phyloP scores from a whole-genome alignment of 768 basidiomycete genomes.

The Suillus ampliporus region DNA sequence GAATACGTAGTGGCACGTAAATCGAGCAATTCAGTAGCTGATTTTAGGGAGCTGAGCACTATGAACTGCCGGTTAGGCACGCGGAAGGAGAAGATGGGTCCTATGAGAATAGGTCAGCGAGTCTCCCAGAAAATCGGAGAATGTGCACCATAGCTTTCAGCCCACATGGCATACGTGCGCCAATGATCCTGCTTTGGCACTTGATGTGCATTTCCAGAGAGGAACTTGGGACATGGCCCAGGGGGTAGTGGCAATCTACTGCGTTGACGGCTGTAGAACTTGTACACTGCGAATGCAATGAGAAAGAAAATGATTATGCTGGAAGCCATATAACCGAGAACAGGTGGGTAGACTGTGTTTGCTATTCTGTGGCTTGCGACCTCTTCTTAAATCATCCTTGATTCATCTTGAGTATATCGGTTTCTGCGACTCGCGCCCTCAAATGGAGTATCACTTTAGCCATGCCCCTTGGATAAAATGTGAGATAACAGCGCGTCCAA shows the following conservation, averaged over 20 bases:
- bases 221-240: not conserved
- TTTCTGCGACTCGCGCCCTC: too few relatives aligned
- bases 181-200: not conserved
- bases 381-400: too few relatives aligned
- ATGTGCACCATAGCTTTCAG: slow-evolving; percentile 3
- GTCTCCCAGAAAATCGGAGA: too few relatives aligned
- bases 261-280: not conserved
- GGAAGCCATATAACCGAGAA: not conserved
- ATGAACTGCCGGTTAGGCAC: not conserved
- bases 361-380: not conserved
- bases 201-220: not conserved
- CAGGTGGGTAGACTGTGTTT: not conserved
- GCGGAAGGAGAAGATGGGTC: not conserved
- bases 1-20: not conserved
- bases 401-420: too few relatives aligned
- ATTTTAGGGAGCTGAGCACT: not conserved
- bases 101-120: not conserved
- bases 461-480: too few relatives aligned
- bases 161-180: not conserved
- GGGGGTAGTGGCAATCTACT: not conserved
- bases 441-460: too few relatives aligned
- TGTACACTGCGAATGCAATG: not conserved
- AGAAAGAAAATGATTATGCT: not conserved
- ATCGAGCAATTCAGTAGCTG: not conserved
- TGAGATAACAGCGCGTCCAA: too few relatives aligned